A percentile compares a stretch with the other conserved stretches of the same genome.
These are phyloP conservation scores for Podochytrium sp. DNA, from an alignment of 192 early-diverging fungal species.

Conservation along the genomic window DNA sequence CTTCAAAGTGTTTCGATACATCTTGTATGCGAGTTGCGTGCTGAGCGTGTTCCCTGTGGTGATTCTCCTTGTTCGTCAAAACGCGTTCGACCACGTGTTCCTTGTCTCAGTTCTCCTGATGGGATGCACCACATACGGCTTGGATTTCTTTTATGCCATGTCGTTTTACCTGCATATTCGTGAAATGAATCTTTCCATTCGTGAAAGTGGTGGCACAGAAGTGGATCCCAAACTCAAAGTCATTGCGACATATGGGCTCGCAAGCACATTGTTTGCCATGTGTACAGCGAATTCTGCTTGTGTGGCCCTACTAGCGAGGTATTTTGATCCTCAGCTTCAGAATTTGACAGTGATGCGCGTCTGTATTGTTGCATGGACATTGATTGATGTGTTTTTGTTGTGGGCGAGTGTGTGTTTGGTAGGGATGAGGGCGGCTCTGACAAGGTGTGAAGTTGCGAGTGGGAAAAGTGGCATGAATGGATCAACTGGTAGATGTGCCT, in stretches of 20 bases:
- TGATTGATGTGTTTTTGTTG: neutral
- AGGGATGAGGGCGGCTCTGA: neutral
- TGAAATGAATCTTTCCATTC: neutral
- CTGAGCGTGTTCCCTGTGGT: no score
- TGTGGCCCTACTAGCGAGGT: neutral
- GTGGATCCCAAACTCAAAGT: neutral
- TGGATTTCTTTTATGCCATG: neutral
- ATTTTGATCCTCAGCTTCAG: neutral
- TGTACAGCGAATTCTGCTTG: neutral
- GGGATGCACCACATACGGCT: neutral
- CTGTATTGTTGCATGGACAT: neutral
- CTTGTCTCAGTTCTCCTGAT: neutral
- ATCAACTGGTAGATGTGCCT: no score
- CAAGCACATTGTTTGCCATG: neutral
- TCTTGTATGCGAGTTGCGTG: no score
- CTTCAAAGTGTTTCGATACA: neutral
- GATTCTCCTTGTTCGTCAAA: neutral
- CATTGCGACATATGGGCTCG: neutral
- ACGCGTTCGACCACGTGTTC: neutral
- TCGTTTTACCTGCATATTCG: neutral
- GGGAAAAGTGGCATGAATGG: no score
- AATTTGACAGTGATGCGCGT: neutral
- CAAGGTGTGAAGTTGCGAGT: no score
- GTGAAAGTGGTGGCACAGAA: neutral
- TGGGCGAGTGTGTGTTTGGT: neutral